Evolutionary conservation across 2,329 filamentous ascomycete species (phyloP).

Genomic region (Pseudopyrenochaeta lycopersici): DNA sequence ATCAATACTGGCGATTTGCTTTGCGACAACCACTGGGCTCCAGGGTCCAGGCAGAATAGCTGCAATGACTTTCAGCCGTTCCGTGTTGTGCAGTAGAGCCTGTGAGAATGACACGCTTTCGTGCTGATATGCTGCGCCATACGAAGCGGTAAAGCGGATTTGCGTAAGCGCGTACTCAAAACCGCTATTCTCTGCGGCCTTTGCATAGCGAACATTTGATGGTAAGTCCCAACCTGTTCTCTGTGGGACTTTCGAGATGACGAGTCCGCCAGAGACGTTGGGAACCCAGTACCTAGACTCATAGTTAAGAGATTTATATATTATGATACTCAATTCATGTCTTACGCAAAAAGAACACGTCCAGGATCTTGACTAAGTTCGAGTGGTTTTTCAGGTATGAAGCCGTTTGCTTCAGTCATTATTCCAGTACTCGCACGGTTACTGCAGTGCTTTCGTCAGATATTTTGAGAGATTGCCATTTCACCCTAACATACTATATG

Average conservation of each 20-base stretch:
- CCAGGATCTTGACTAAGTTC: constrained; percentile 54
- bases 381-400: constrained; percentile 38
- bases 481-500: no score
- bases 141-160: constrained; percentile 63
- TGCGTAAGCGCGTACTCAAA: constrained; percentile 64
- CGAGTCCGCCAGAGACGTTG: constrained; percentile 63
- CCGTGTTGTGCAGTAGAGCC: constrained; percentile 58
- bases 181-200: constrained; percentile 58
- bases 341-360: constrained; percentile 56
- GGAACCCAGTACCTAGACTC: constrained; percentile 61
- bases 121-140: constrained; percentile 59
- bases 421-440: neutral
- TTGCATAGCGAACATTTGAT: constrained; percentile 60
- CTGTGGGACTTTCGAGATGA: constrained; percentile 63
- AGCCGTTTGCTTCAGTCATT: constrained; percentile 1
- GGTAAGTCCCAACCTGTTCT: constrained; percentile 60
- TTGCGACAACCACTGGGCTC: constrained; percentile 59
- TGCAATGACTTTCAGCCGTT: constrained; percentile 61
- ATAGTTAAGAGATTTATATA: neutral
- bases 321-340: constrained; percentile 39
- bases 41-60: constrained; percentile 55
- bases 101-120: constrained; percentile 63
- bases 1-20: constrained; percentile 64
- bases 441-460: no score
- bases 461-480: no score